Evolutionary conservation across 768 basidiomycete species (phyloP), one percentile per base, ranked within the genome.

Genomic region (Amyloporia xantha): DNA sequence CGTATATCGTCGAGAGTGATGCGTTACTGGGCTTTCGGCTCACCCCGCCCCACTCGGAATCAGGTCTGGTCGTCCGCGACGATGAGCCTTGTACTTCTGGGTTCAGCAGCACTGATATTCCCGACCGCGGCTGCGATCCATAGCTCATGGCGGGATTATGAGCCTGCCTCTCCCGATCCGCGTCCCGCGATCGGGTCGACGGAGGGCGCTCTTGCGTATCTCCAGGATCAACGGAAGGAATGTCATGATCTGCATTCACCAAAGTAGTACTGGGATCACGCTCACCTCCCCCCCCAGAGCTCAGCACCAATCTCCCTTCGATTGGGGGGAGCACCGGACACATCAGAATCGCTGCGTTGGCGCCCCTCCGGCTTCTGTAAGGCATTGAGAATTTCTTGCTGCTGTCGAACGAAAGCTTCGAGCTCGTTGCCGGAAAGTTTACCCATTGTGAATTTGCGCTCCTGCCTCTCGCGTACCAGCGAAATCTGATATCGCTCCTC

Each of bases 361-460:
- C 21, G 35, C 11, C 5, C 37, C 5, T 3, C 33, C 20, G 17
- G 30, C 23, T n/a, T n/a, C n/a, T 80, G 68, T 52, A 77, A 73
- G 56, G 62, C 71, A 49, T 76, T 70, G 65, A 75, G 62, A 52
- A 81, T 76, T 12, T 70, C 68, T 52, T 71, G 65, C 48, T 72
- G 71, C 46, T 71, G 63, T 56, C 59, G 59, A 47, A 60, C 63
- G 55, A 68, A 60, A 20, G 52, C 59, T 50, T 64, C 65, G 17
- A 62, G 62, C 64, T 66, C 69, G n/a, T 52, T 12, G 37, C 24
- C n/a, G 19, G 12, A 54, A 10, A 66, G 49, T 38, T 56, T 62
- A 20, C 62, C 59, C 21, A 74, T 73, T 4, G 71, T 69, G 77
- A 75, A 77, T 1, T 68, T 66, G n/a, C 75, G 69, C 47, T 77